Percentiles rank a stretch among this genome's conserved stretches.
Conservation (phyloP, 1,284 basidiomycete species). For the Ganoderma boninense region DNA sequence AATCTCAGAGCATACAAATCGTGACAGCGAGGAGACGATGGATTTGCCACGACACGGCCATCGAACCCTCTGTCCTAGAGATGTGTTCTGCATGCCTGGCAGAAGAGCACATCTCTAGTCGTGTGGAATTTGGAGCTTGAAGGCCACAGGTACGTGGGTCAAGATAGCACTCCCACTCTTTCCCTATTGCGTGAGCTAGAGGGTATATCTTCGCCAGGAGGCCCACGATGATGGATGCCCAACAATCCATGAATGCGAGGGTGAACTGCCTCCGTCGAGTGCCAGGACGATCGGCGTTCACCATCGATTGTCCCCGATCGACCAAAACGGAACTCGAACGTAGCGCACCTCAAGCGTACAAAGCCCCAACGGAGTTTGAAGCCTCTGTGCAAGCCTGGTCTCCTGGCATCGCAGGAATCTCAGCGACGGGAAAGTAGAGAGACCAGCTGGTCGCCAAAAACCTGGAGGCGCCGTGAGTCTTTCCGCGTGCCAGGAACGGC, state of each 20-base stretch:
- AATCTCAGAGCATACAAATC: not conserved
- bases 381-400: not conserved
- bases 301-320: slow-evolving; percentile 8
- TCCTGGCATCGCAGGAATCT: not conserved
- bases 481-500: not conserved
- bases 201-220: not conserved
- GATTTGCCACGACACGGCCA: not conserved
- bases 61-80: not conserved
- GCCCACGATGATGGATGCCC: not conserved
- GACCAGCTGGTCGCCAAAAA: not conserved
- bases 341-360: not conserved
- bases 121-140: not conserved
- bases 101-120: not conserved
- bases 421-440: not conserved
- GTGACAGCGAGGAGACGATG: not conserved
- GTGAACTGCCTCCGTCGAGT: not conserved
- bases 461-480: slow-evolving; percentile 8
- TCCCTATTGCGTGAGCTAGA: not conserved
- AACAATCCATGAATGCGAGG: not conserved
- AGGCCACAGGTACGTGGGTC: not conserved
- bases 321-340: not conserved
- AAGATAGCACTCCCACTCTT: not conserved
- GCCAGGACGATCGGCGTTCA: not conserved
- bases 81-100: not conserved
- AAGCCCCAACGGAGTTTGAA: not conserved